Percentiles rank a stretch among this genome's conserved stretches.
Conservation (phyloP, 2,329 filamentous ascomycete species). For the Aspergillus awamori region DNA sequence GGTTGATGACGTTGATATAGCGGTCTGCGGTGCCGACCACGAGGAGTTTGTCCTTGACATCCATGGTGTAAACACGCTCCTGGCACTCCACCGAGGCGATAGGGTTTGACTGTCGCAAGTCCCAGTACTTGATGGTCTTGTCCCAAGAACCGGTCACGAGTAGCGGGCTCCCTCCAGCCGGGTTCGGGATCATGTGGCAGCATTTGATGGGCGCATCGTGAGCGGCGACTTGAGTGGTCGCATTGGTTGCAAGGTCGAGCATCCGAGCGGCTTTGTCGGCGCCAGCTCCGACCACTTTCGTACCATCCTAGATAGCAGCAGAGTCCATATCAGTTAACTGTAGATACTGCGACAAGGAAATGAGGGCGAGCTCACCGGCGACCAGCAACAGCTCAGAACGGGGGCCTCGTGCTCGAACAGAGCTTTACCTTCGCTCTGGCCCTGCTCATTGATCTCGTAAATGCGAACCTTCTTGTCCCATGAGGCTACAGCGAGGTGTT, state of each 20-base stretch:
- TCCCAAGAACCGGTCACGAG: constrained; percentile 80
- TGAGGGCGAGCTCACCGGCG: constrained; percentile 65
- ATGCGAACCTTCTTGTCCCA: constrained; percentile 99
- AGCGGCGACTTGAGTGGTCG: constrained; percentile 72
- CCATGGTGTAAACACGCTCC: constrained; percentile 77
- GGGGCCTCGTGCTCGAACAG: constrained; percentile 84
- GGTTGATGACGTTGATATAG: constrained; percentile 93
- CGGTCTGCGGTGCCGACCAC: constrained; percentile 93
- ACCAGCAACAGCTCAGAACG: constrained; percentile 83
- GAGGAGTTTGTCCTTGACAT: constrained; percentile 82
- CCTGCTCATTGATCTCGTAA: constrained; percentile 81
- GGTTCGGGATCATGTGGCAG: constrained; percentile 75
- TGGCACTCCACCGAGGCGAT: constrained; percentile 52
- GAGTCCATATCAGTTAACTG: constrained; percentile 8
- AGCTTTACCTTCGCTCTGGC: constrained; percentile 81
- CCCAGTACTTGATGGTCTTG: constrained; percentile 61
- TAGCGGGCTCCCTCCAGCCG: constrained; percentile 63
- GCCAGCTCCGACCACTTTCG: constrained; percentile 82
- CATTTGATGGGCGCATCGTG: constrained; percentile 82
- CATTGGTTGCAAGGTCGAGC: constrained; percentile 69
- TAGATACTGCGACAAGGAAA: not conserved
- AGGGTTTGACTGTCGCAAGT: constrained; percentile 53
- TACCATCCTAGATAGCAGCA: constrained; percentile 70
- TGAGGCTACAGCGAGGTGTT: constrained; percentile 85
- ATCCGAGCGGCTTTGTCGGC: constrained; percentile 90